A percentile compares a stretch with the other conserved stretches of the same genome.
These are phyloP conservation scores for Cercospora citrullina DNA, from an alignment of 2,329 filamentous ascomycete genomes.

Conservation along the genomic window DNA sequence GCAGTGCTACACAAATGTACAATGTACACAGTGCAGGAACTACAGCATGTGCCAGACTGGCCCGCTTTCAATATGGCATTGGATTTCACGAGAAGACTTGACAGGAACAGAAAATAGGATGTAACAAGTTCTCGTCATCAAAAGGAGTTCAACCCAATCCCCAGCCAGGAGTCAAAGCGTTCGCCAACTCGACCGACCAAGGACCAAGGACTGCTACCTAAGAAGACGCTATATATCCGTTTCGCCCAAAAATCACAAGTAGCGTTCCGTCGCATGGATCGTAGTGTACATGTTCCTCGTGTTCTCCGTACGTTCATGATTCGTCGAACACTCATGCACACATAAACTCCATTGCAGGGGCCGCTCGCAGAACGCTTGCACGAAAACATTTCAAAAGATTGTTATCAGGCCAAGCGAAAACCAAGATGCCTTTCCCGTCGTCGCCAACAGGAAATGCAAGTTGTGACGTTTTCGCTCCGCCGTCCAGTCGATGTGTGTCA, in stretches of 20 bases:
- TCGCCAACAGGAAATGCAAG: background rate
- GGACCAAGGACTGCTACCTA: conserved; percentile 27
- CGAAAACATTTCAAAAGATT: background rate
- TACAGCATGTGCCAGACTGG: no score
- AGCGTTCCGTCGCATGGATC: conserved; percentile 2
- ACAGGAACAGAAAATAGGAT: background rate
- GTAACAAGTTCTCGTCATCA: conserved; percentile 1
- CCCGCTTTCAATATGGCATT: no score
- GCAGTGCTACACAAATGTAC: no score
- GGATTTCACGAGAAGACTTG: no score
- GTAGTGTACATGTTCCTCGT: background rate
- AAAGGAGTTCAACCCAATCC: conserved; percentile 27
- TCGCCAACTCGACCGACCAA: conserved; percentile 13
- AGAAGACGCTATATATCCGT: conserved; percentile 16
- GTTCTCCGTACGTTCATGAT: background rate
- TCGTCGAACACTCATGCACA: conserved; percentile 1
- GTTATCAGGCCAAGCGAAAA: background rate
- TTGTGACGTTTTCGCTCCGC: background rate
- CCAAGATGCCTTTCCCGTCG: background rate
- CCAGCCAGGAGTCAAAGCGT: conserved; percentile 18
- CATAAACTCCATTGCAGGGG: background rate
- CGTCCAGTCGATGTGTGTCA: background rate
- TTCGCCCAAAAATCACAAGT: conserved; percentile 8
- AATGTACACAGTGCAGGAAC: no score
- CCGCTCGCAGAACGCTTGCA: background rate